phyloP scores from a whole-genome alignment of 2,329 filamentous ascomycete species.

The Claviceps monticola region DNA sequence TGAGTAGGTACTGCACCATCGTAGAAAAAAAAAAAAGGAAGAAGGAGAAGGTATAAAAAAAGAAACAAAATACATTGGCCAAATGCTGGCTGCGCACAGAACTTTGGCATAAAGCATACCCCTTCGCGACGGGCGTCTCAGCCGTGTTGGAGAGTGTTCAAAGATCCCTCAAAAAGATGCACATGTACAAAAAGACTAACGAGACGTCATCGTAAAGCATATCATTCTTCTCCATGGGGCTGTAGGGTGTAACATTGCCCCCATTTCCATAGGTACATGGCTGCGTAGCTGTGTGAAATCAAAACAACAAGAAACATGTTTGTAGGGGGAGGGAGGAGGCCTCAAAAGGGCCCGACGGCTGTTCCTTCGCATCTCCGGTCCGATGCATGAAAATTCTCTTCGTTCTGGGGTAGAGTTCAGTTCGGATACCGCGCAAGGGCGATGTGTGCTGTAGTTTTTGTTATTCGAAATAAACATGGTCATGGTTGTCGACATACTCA shows the following conservation, averaged over 20 bases:
- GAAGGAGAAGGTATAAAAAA: neutral
- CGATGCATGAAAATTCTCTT: neutral
- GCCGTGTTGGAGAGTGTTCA: neutral
- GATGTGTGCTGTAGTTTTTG: neutral
- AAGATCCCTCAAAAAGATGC: neutral
- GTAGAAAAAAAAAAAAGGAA: neutral
- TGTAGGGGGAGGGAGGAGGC: neutral
- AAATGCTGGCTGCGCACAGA: neutral
- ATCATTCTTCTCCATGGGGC: neutral
- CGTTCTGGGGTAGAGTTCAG: neutral
- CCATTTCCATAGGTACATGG: neutral
- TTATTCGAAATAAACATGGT: constrained; percentile 9
- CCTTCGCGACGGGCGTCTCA: constrained; percentile 3
- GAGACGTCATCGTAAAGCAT: constrained; percentile 7
- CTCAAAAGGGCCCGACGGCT: neutral
- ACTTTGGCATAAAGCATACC: neutral
- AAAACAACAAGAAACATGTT: neutral
- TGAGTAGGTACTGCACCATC: neutral
- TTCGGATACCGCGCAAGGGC: neutral
- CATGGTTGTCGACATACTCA: constrained; percentile 6
- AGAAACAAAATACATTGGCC: neutral
- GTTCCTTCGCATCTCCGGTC: neutral
- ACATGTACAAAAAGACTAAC: neutral
- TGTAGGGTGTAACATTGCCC: neutral
- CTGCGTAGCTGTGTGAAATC: neutral